These are phyloP conservation scores for Metarhizium album DNA, from an alignment of 2,329 filamentous ascomycete genomes.

Conservation along the genomic window DNA sequence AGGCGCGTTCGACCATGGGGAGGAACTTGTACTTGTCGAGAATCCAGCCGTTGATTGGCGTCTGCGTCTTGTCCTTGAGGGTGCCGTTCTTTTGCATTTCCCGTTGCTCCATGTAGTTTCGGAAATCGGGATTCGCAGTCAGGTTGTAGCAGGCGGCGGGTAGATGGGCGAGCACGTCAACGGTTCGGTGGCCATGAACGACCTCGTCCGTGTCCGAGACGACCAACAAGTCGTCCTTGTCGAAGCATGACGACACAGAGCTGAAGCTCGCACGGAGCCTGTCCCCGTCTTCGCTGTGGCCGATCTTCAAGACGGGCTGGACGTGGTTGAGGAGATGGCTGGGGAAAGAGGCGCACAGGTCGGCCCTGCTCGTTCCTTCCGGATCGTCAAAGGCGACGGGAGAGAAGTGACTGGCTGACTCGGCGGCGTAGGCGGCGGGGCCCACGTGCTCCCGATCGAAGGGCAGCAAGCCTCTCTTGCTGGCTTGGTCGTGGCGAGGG, in stretches of 20 bases:
- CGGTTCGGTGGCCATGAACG: constrained; percentile 29
- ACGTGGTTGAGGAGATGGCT: constrained; percentile 19
- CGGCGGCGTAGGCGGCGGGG: constrained; percentile 18
- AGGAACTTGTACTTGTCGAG: constrained; percentile 49
- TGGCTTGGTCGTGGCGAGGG: neutral
- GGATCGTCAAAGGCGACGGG: constrained; percentile 18
- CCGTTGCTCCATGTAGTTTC: constrained; percentile 29
- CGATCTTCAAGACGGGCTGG: constrained; percentile 24
- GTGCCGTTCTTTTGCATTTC: constrained; percentile 23
- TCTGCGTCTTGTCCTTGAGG: constrained; percentile 19
- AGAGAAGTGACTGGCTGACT: constrained; percentile 19
- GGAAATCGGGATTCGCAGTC: constrained; percentile 23
- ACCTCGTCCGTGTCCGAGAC: constrained; percentile 40
- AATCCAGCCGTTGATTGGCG: constrained; percentile 34
- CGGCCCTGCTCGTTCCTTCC: constrained; percentile 12
- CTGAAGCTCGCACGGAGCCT: constrained; percentile 31
- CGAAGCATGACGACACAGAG: constrained; percentile 41
- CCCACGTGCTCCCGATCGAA: constrained; percentile 15
- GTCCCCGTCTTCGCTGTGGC: constrained; percentile 16
- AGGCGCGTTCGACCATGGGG: constrained; percentile 41
- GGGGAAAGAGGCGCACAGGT: constrained; percentile 22
- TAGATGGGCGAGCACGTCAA: constrained; percentile 29
- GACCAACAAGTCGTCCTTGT: constrained; percentile 29
- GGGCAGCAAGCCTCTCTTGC: neutral
- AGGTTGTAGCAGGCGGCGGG: constrained; percentile 21